Base-by-base conservation (phyloP, 139 green algal genomes). In the Chlamydomonas incerta region DNA sequence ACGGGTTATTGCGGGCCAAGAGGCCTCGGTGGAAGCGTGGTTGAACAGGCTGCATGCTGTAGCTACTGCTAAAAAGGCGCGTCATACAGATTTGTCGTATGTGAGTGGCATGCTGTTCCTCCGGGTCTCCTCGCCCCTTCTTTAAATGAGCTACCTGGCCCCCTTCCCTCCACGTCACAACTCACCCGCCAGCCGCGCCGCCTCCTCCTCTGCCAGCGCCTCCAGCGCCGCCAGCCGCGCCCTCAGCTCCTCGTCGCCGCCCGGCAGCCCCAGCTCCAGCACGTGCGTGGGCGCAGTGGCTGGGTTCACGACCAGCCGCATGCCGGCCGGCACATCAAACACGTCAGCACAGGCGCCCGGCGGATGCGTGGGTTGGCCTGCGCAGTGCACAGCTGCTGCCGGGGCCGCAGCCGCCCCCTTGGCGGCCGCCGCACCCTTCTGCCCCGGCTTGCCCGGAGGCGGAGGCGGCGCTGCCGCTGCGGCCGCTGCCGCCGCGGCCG, bases 161-260 rank as follows among this genome's bases (percentile, higher is more conserved):
- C n/a, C 26, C 35, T 17, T 0, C 14, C 46, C 81, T 33, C 31
- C 52, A n/a, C 28, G 11, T 57, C 3, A 10, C 50, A 18, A 50
- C 55, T n/a, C 46, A 75, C 58, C 72, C 6, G 58, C 26, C 47
- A 83, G 29, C 31, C 82, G 34, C 50, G 65, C 60, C 4, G 47
- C 83, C 26, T 83, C 90, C 69, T 88, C 85, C 58, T 87, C 52
- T 63, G 89, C 87, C 47, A 88, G 85, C 50, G 86, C 86, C 72
- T 72, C 86, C 0, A 91, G 31, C 5, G 68, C 82, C 20, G 80
- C 79, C 69, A 91, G 41, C 2, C 87, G 71, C 26, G 57, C 60
- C 35, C 74, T 67, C 37, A 92, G 83, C 71, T 82, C 74, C 26
- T 83, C 80, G 58, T 90, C 86, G 17, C 65, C 68, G 18, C 8